These are phyloP conservation scores for Pseudocercospora vitis DNA, from an alignment of 2,329 filamentous ascomycete species.

Conservation along the genomic window DNA sequence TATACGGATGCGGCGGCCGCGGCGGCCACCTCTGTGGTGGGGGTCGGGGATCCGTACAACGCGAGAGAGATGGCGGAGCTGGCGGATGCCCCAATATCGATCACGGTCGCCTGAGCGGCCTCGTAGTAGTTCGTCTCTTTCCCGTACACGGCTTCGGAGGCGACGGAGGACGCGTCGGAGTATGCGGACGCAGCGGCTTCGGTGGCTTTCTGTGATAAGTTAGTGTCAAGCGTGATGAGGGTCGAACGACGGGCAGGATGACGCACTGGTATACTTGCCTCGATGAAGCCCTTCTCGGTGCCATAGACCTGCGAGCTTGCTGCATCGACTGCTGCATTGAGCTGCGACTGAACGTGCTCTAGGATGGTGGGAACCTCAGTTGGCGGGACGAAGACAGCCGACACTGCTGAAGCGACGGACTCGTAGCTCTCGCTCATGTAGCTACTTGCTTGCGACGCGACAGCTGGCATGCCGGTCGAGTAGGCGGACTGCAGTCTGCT, in stretches of 20 bases:
- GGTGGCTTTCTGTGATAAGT: slow-evolving; percentile 49
- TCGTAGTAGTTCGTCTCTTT: slow-evolving; percentile 54
- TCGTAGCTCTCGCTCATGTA: slow-evolving; percentile 51
- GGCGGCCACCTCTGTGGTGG: slow-evolving; percentile 47
- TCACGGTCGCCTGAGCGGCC: slow-evolving; percentile 55
- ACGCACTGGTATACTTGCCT: slow-evolving; percentile 33
- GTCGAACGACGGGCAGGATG: not conserved
- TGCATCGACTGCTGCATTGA: slow-evolving; percentile 60
- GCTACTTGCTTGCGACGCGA: slow-evolving; percentile 54
- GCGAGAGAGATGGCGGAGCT: slow-evolving; percentile 57
- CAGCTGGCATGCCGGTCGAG: slow-evolving; percentile 62
- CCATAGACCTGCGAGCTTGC: slow-evolving; percentile 61
- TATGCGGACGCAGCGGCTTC: slow-evolving; percentile 56
- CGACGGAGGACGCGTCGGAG: slow-evolving; percentile 37
- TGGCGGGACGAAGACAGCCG: slow-evolving; percentile 57
- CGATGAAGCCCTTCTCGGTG: slow-evolving; percentile 53
- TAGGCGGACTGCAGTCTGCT: slow-evolving; percentile 70
- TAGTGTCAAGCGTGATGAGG: slow-evolving; percentile 1
- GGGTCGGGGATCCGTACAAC: slow-evolving; percentile 58
- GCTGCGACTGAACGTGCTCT: slow-evolving; percentile 56
- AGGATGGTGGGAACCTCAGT: slow-evolving; percentile 60
- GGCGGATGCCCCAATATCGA: slow-evolving; percentile 56
- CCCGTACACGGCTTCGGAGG: slow-evolving; percentile 55
- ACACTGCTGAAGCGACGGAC: slow-evolving; percentile 49
- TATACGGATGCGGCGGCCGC: slow-evolving; percentile 47